Base-by-base conservation (phyloP, 148 eudicot species). In the Chenopodium quinoa region DNA sequence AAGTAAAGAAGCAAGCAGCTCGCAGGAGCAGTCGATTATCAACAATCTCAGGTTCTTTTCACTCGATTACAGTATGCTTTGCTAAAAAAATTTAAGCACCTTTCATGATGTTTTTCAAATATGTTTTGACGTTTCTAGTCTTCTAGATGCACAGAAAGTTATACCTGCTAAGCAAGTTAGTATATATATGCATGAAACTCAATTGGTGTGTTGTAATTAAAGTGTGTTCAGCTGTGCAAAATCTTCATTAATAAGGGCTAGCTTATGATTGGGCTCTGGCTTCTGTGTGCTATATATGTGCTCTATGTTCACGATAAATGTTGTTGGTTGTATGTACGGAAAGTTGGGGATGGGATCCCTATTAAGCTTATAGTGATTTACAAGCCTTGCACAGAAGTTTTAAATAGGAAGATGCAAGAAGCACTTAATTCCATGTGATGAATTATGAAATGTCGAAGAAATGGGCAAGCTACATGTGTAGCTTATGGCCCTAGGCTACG, bases 1-100 rank as follows among this genome's bases (percentile, higher is more conserved):
- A 79, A 56, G 82, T 27, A 44, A 79, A 68, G 63, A 79, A 62
- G 67, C 75, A 68, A 60, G 79, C 29, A 40, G 63, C 69, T 76
- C 82, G 79, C 12, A 75, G 79, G 14, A 78, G 81, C 32, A 37
- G 62, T 52, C 46, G 83, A 32, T 34, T 75, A 65, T 65, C 79
- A 3, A 66, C 83, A 16, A 7, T 7, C 32, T 73, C 83, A 81
- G 83, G 83, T 81, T 40, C 32, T 32, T 34, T 48, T 11, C 56
- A 32, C 20, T 14, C 50, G 40, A 17, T n/a, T 23, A 10, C 23
- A 13, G 13, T 72, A 6, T 64, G 63, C 22, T 81, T n/a, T 77
- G 50, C 25, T 76, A 25, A 10, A 27, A 23, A 25, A 2, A 9
- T 9, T 17, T 19, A 58, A 58, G 0, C 54, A 50, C 16, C 44